Conservation (phyloP, 2,329 filamentous ascomycete genomes). For the Blastomyces percursus region DNA sequence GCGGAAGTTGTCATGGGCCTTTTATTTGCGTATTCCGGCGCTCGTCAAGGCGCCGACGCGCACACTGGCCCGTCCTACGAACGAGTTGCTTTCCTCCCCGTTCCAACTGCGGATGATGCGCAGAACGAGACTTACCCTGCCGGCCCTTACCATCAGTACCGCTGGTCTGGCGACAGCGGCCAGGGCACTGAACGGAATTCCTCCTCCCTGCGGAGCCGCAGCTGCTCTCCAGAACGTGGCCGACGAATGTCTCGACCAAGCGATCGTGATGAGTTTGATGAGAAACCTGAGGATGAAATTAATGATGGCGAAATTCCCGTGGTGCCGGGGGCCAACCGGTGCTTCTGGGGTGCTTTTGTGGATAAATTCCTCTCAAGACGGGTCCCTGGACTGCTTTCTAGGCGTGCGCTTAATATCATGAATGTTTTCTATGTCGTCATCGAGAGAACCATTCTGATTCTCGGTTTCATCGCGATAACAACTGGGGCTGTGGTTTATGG, state of each 20-base stretch:
- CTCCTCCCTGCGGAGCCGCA: slow-evolving; percentile 55
- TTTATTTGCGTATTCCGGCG: slow-evolving; percentile 48
- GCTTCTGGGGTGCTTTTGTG: slow-evolving; percentile 38
- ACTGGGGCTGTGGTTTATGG: slow-evolving; percentile 67
- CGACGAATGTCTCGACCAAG: slow-evolving; percentile 28
- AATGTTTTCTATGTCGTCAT: slow-evolving; percentile 54
- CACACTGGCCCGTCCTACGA: slow-evolving; percentile 32
- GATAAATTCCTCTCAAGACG: slow-evolving; percentile 44
- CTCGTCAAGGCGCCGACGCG: slow-evolving; percentile 26
- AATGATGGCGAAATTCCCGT: slow-evolving; percentile 17
- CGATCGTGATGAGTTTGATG: slow-evolving; percentile 42
- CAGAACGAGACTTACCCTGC: slow-evolving; percentile 36
- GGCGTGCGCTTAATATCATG: slow-evolving; percentile 47
- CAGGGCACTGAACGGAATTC: slow-evolving; percentile 63
- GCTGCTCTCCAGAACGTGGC: slow-evolving; percentile 49
- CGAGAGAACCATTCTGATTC: slow-evolving; percentile 64
- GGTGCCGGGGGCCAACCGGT: slow-evolving; percentile 19
- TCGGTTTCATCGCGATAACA: slow-evolving; percentile 62
- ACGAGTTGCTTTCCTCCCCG: slow-evolving; percentile 50
- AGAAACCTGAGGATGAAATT: slow-evolving; percentile 30
- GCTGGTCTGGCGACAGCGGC: slow-evolving; percentile 60
- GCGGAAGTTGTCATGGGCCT: slow-evolving; percentile 61
- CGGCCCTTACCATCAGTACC: slow-evolving; percentile 35
- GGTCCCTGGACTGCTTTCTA: slow-evolving; percentile 46
- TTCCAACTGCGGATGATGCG: slow-evolving; percentile 45